Evolutionary conservation across 73 alveolate species (phyloP), one percentile per base, ranked within the genome.

Genomic region (Paraurostyla sp.): DNA sequence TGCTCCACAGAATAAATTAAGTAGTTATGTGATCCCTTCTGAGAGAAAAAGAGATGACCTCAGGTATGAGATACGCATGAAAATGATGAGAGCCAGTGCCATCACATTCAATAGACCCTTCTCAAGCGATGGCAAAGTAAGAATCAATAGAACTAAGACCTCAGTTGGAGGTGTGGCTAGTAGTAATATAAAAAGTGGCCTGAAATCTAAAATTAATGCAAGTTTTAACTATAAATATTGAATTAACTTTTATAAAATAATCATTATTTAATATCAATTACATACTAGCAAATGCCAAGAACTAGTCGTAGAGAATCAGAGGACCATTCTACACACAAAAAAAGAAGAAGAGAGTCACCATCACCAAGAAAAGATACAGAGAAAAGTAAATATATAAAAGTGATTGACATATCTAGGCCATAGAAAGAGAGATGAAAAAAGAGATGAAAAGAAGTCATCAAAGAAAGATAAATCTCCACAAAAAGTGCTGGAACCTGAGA

Each of bases 251-350:
- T 15, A 13, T 46, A 46, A 15, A 73, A 3, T 73, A 6, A 45
- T 73, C 87, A 73, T 73, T 73, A 73, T 73, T 73, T 43, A 73
- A 73, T 73, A 73, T 43, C 46, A 73, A 48, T 7, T 29, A 41
- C 20, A 45, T 30, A 23, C 49, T 43, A 73, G n/a, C n/a, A 73
- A 73, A 48, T 45, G 87, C 73, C 87, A 40, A 50, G 71, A 73
- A 30, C 22, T 11, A 23, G 71, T 38, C 41, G 87, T 43, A 73
- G 59, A 73, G 46, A 50, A 11, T 73, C 87, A 13, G 87, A 73
- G 49, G 87, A 73, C 29, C 23, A 73, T 9, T 23, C 87, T 23
- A 4, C 20, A 38, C 7, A 33, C 58, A 65, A 65, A 40, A 65
- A 65, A 40, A 25, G 82, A 65, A 25, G 82, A 25, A 33, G 82